Base-by-base conservation (phyloP, 768 basidiomycete species). In the Lentinula lateritia region DNA sequence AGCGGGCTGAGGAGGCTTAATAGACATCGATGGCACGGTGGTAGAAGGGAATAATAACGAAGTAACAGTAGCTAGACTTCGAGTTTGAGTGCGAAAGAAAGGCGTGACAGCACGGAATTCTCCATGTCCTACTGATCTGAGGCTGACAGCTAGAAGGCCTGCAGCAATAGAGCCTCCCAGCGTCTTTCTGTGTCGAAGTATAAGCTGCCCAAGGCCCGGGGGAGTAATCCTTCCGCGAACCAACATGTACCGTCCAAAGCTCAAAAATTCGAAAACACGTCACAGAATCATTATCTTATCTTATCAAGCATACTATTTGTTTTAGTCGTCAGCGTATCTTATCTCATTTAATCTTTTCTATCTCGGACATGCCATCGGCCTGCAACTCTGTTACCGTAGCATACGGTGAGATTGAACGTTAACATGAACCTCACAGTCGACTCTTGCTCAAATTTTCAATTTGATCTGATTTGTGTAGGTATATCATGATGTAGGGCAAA, bases 1-100 rank as follows among this genome's bases (percentile, higher is more conserved):
- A 2, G 90, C 74, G 32, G 80, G 68, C 67, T 92, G 88, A 1
- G 92, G 89, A 35, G 90, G 83, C 15, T 74, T 79, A 38, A 90
- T 66, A 16, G 78, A 69, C 75, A 82, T 78, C 73, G 80, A 79
- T 64, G 69, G 60, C 54, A 70, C 63, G 23, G 36, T 55, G 20
- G 62, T 41, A 32, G 62, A 58, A 34, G 57, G 38, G 39, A 50
- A 50, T 42, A 58, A 32, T 16, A 52, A 48, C 13, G 57, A 50
- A 15, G 46, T 34, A 71, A 68, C 70, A 0, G 54, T 52, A 7
- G 46, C 46, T 32, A 41, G 46, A 58, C 23, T 50, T 41, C 42
- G 39, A 43, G 41, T 43, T 12, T 32, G 34, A 60, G 8, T 48
- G 5, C 34, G 32, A 28, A 13, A 23, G 34, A 54, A 58, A 58